Base-by-base conservation (phyloP, 2,329 filamentous ascomycete genomes). In the Corynespora cassiicola region DNA sequence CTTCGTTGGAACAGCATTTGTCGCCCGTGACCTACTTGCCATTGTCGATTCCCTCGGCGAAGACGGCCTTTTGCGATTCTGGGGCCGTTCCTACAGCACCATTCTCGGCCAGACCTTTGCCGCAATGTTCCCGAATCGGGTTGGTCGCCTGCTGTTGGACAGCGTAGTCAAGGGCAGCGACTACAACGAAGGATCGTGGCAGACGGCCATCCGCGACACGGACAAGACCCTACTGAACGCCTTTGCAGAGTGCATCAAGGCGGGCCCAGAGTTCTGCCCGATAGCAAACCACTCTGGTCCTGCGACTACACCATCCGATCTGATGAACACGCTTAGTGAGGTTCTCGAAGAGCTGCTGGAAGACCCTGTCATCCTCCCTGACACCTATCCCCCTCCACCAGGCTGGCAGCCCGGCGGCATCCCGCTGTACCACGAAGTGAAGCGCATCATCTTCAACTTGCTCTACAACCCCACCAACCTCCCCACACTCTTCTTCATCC, bases 51-150 rank as follows among this genome's bases (percentile, higher is more conserved):
- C 50, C 4, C 31, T 55, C 22, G 47, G 41, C 6, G 50, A 51
- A 20, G 47, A 51, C 8, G 30, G 47, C 5, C 16, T 42, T 3
- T 36, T 49, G 18, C 31, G 36, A 17, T 72, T 66, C 47, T 64
- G 63, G 48, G 36, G 68, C 64, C 58, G 69, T n/a, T 74, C 70
- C 1, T 76, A 75, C 37, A 73, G 74, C 5, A 74, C 71, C 1
- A 42, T 73, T 0, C 54, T 77, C 2, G 74, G 75, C 4, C 58
- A 68, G 4, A 77, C 73, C 0, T 73, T 76, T 41, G 71, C 74
- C 1, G 61, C 69, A 9, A 66, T 77, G 52, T 75, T 65, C 23
- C 50, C 47, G 2, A 44, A 53, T 29, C 46, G 47, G 7, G 33
- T 53, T 10, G 52, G 57, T 14, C 57, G 69, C 20, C 58, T 72